phyloP scores from a whole-genome alignment of 164 flowering plant species.

The Nelumbo lutea region DNA sequence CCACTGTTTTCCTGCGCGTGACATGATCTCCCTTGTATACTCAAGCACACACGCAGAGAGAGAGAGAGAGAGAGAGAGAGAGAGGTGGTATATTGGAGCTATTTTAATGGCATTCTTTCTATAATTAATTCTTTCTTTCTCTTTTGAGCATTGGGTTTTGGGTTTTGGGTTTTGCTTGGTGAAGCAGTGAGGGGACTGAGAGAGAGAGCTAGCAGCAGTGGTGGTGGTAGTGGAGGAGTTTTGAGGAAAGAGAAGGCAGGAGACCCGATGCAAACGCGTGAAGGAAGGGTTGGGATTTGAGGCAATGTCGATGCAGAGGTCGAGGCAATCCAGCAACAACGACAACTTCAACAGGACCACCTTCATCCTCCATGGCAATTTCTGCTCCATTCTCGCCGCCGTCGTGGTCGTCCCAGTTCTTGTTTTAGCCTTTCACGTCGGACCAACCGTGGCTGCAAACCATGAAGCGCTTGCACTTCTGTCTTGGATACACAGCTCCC shows the following conservation, averaged over 20 bases:
- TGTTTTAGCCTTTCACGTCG: background rate
- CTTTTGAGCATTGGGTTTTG: background rate
- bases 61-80: background rate
- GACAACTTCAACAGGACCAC: slow-evolving; percentile 9
- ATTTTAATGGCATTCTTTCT: slow-evolving; percentile 5
- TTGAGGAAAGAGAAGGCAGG: slow-evolving; percentile 19
- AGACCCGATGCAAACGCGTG: slow-evolving; percentile 71
- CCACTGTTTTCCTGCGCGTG: slow-evolving; percentile 26
- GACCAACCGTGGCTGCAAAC: slow-evolving; percentile 12
- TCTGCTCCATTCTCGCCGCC: slow-evolving; percentile 6
- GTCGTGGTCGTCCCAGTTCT: slow-evolving; percentile 3
- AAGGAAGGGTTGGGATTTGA: slow-evolving; percentile 53
- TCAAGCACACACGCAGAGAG: background rate
- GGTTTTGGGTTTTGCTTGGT: slow-evolving; percentile 7
- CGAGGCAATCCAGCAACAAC: slow-evolving; percentile 29
- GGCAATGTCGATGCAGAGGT: slow-evolving; percentile 46
- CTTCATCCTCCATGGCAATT: slow-evolving; percentile 7
- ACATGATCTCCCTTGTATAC: slow-evolving; percentile 10
- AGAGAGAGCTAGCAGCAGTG: background rate
- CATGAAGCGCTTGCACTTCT: slow-evolving; percentile 37
- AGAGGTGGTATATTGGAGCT: slow-evolving; percentile 10
- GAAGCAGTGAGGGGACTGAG: background rate
- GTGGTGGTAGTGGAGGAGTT: slow-evolving; percentile 6
- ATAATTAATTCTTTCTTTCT: slow-evolving; percentile 1
- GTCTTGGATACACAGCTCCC: slow-evolving; percentile 44